Evolutionary conservation across 352 stramenopile species (phyloP).

Genomic region (Pythium vanterpoolii): DNA sequence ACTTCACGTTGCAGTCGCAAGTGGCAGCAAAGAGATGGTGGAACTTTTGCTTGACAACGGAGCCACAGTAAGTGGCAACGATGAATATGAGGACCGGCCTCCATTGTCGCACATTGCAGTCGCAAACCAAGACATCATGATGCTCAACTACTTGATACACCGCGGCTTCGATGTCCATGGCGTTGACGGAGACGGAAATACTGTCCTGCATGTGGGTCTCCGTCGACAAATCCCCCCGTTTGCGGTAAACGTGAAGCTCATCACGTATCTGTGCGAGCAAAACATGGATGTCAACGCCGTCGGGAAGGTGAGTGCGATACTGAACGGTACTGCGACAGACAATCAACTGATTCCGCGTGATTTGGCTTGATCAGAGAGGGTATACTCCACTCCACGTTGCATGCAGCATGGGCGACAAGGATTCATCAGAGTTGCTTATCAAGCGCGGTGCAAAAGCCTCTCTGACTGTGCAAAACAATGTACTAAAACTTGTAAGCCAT

Average conservation of each 20-base stretch:
- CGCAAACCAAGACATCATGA: neutral
- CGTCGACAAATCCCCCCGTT: slow-evolving; percentile 4
- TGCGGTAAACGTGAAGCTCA: neutral
- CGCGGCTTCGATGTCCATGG: neutral
- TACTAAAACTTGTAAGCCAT: neutral
- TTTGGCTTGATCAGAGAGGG: neutral
- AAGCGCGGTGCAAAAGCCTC: neutral
- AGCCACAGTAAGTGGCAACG: neutral
- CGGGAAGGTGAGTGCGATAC: neutral
- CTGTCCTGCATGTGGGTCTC: neutral
- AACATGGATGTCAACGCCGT: slow-evolving; percentile 1
- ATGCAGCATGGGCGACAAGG: slow-evolving; percentile 1
- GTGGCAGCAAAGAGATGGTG: slow-evolving; percentile 5
- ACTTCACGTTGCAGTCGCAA: slow-evolving; percentile 1
- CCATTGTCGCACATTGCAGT: neutral
- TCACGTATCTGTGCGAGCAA: slow-evolving; percentile 1
- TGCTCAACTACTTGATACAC: neutral
- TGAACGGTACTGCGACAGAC: too few relatives aligned
- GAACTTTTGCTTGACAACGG: slow-evolving; percentile 1
- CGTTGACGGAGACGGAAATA: slow-evolving; percentile 1
- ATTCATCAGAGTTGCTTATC: slow-evolving; percentile 1
- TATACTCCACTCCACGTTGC: slow-evolving; percentile 6
- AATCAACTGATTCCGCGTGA: too few relatives aligned
- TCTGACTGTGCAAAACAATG: neutral
- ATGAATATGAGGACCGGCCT: neutral